Percentiles rank a stretch among this genome's conserved stretches.
Evolutionary conservation across 306 rosid genomes (phyloP).

Genomic region (Carpinus fangiana): DNA sequence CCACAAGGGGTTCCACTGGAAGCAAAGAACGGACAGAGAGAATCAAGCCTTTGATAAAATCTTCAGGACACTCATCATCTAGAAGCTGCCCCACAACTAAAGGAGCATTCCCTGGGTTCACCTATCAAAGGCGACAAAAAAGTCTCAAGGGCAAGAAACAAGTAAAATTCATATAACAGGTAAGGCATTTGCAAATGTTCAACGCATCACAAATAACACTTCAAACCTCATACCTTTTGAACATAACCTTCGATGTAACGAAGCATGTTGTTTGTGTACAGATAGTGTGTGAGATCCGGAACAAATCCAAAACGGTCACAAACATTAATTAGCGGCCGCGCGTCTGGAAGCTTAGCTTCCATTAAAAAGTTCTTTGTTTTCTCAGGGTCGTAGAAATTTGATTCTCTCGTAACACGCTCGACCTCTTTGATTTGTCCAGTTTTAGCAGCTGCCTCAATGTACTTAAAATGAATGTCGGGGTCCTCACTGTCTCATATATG

Average conservation of each 20-base stretch:
- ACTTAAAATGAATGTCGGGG: constrained; percentile 99
- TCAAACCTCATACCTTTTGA: constrained; percentile 71
- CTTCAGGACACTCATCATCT: constrained; percentile 99
- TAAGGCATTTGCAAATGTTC: constrained; percentile 4
- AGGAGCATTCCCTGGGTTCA: constrained; percentile 98
- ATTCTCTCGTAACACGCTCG: constrained; percentile 98
- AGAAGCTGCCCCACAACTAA: constrained; percentile 96
- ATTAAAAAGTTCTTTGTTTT: constrained; percentile 93
- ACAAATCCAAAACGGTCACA: constrained; percentile 99
- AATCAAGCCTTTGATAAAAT: constrained; percentile 94
- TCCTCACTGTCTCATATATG: constrained; percentile 84
- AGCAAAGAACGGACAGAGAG: constrained; percentile 98
- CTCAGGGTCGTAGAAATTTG: constrained; percentile 94
- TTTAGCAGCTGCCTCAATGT: constrained; percentile 98
- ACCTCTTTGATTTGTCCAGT: constrained; percentile 99
- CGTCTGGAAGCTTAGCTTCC: constrained; percentile 99
- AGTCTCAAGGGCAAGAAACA: background rate
- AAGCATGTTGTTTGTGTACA: constrained; percentile 96
- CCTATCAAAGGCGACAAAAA: constrained; percentile 49
- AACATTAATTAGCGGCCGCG: constrained; percentile 94
- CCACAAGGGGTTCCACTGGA: constrained; percentile 99
- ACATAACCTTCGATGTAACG: constrained; percentile 99
- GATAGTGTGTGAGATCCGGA: constrained; percentile 96
- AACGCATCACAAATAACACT: constrained; percentile 3
- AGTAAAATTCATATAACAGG: constrained; percentile 8